phyloP scores from a whole-genome alignment of 352 stramenopile species.

The Phytophthora cactorum region DNA sequence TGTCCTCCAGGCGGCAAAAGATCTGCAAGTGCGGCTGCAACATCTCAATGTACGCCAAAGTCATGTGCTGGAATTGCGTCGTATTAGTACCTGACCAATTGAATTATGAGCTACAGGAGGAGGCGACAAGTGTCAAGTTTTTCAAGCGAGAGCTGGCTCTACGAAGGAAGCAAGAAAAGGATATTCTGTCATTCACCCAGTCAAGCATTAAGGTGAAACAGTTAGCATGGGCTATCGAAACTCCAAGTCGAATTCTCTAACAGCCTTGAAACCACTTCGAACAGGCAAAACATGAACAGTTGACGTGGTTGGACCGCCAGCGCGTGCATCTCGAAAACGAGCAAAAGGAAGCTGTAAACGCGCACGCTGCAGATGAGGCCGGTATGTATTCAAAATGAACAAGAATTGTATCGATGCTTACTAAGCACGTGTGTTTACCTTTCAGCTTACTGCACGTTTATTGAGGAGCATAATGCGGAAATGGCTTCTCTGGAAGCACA shows the following conservation, averaged over 20 bases:
- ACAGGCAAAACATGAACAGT: conserved; percentile 46
- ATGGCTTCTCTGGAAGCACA: conserved; percentile 30
- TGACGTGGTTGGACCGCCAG: conserved; percentile 49
- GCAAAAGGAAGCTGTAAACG: conserved; percentile 26
- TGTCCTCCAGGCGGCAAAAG: conserved; percentile 22
- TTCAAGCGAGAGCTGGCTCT: conserved; percentile 41
- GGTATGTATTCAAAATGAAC: conserved; percentile 11
- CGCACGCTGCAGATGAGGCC: conserved; percentile 31
- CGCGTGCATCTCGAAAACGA: conserved; percentile 41
- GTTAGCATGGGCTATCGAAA: not conserved
- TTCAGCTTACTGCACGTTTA: conserved; percentile 26
- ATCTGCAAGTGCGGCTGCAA: conserved; percentile 34
- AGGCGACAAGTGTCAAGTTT: conserved; percentile 29
- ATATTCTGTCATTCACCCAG: conserved; percentile 38
- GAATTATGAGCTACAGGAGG: conserved; percentile 18
- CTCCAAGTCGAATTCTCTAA: conserved; percentile 5
- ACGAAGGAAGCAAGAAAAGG: conserved; percentile 40
- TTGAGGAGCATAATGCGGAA: conserved; percentile 23
- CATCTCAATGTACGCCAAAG: conserved; percentile 30
- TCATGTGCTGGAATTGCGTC: not conserved
- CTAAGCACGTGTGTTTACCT: not conserved
- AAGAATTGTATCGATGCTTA: not conserved
- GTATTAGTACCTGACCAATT: not conserved
- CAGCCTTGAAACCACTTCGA: not conserved
- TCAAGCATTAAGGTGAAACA: conserved; percentile 45